Percentiles rank a stretch among this genome's conserved stretches.
These are phyloP conservation scores for Acer saccharum DNA, from an alignment of 345 rosid species.

Conservation along the genomic window DNA sequence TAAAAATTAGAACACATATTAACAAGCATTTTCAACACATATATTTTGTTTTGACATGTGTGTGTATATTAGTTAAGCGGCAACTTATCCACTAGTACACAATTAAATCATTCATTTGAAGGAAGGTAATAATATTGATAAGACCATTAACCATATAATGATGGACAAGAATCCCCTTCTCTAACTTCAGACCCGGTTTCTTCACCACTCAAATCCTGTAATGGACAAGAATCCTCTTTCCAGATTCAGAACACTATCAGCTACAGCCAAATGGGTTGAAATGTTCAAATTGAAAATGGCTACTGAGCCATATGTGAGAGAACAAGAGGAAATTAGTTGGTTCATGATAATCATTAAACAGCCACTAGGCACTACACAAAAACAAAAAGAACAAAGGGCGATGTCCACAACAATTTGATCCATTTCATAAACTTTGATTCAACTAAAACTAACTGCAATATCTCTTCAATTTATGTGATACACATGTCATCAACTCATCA, in stretches of 20 bases:
- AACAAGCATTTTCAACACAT: neutral
- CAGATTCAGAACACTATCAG: neutral
- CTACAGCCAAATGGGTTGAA: neutral
- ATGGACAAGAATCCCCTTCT: neutral
- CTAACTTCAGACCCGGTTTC: no score
- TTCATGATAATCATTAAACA: neutral
- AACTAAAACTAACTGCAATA: conserved; percentile 20
- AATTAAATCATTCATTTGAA: no score
- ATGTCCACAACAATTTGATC: neutral
- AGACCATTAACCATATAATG: no score
- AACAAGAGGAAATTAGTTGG: neutral
- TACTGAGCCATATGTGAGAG: neutral
- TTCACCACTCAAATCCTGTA: no score
- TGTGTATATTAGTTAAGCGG: neutral
- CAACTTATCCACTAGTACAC: no score
- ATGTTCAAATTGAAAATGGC: neutral
- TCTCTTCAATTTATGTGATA: conserved; percentile 1
- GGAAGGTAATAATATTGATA: neutral
- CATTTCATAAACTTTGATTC: conserved; percentile 9
- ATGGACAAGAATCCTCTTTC: neutral
- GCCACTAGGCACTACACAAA: neutral
- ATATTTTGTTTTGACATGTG: neutral
- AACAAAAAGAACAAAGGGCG: neutral
- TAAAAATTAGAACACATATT: no score
- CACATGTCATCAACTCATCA: neutral